Conservation (phyloP, 1,284 basidiomycete genomes). For the Cutaneotrichosporon sp. region DNA sequence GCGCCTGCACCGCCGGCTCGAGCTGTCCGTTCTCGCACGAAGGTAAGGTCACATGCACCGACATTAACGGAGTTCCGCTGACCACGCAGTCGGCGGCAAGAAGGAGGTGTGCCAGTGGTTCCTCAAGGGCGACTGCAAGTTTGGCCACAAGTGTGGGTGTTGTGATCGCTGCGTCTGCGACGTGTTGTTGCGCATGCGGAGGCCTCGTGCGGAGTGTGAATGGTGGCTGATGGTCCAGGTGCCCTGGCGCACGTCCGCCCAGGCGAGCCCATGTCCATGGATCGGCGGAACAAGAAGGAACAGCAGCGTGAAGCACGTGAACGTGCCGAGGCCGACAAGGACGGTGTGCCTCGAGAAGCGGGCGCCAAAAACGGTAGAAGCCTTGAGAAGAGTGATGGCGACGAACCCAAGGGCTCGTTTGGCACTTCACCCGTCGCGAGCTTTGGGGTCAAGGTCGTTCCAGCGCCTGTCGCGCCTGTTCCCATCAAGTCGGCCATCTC, state of each 20-base stretch:
- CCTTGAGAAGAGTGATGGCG: conserved; percentile 1
- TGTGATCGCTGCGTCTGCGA: neutral
- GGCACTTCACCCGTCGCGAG: conserved; percentile 7
- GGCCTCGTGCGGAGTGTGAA: too few species aligned
- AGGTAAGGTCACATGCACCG: conserved; percentile 21
- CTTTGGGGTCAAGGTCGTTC: conserved; percentile 7
- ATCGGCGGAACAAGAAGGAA: conserved; percentile 95
- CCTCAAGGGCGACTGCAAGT: conserved; percentile 81
- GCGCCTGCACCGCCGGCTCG: conserved; percentile 87
- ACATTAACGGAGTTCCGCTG: conserved; percentile 4
- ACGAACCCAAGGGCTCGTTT: conserved; percentile 12
- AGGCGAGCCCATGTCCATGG: conserved; percentile 89
- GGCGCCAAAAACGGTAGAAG: neutral
- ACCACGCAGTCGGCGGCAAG: conserved; percentile 59
- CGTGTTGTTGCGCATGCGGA: too few species aligned
- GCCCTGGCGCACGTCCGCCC: conserved; percentile 89
- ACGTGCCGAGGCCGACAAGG: conserved; percentile 10
- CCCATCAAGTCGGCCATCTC: conserved; percentile 42
- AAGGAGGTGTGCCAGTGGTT: conserved; percentile 95
- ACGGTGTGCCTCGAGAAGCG: neutral
- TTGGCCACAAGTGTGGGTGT: conserved; percentile 80
- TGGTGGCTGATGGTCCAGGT: conserved; percentile 28
- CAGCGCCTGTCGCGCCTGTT: conserved; percentile 28
- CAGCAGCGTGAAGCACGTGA: conserved; percentile 63
- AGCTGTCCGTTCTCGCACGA: conserved; percentile 90